A percentile compares a stretch with the other conserved stretches of the same genome.
phyloP scores from a whole-genome alignment of 768 basidiomycete genomes.

The Suillus sp. region DNA sequence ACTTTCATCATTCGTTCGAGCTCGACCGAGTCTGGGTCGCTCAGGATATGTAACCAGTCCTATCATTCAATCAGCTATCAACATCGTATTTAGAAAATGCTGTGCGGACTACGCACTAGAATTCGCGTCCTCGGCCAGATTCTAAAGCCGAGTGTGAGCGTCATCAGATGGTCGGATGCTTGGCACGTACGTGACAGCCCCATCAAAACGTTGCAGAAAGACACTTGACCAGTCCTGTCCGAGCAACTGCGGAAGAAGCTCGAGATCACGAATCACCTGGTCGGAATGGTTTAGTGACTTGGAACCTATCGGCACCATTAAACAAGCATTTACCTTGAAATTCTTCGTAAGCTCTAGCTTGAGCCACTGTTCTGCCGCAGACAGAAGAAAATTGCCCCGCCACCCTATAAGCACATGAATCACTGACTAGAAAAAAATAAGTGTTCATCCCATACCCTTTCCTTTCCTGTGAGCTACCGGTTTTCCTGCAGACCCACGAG shows the following conservation, averaged over 20 bases:
- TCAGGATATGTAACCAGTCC: conserved; percentile 86
- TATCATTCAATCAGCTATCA: conserved; percentile 28
- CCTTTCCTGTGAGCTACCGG: conserved; percentile 94
- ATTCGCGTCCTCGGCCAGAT: conserved; percentile 87
- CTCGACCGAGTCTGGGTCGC: conserved; percentile 80
- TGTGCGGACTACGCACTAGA: conserved; percentile 46
- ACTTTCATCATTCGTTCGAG: conserved; percentile 85
- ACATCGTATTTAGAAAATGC: conserved; percentile 4
- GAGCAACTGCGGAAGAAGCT: conserved; percentile 88
- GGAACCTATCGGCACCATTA: background rate
- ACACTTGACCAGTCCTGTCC: conserved; percentile 98
- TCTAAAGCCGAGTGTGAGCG: conserved; percentile 43
- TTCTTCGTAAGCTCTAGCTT: conserved; percentile 97
- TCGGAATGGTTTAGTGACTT: conserved; percentile 13
- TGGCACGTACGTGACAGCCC: conserved; percentile 73
- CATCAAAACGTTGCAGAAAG: conserved; percentile 93
- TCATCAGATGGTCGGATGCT: conserved; percentile 14
- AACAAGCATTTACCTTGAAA: conserved; percentile 60
- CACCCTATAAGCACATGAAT: conserved; percentile 56
- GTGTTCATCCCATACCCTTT: conserved; percentile 56
- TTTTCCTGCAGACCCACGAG: conserved; percentile 84
- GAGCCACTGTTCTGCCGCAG: conserved; percentile 91
- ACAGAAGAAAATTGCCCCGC: conserved; percentile 92
- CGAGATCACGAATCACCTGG: conserved; percentile 90
- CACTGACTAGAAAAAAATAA: background rate